Conservation (phyloP, 768 basidiomycete species). For the Tremella fuciformis region DNA sequence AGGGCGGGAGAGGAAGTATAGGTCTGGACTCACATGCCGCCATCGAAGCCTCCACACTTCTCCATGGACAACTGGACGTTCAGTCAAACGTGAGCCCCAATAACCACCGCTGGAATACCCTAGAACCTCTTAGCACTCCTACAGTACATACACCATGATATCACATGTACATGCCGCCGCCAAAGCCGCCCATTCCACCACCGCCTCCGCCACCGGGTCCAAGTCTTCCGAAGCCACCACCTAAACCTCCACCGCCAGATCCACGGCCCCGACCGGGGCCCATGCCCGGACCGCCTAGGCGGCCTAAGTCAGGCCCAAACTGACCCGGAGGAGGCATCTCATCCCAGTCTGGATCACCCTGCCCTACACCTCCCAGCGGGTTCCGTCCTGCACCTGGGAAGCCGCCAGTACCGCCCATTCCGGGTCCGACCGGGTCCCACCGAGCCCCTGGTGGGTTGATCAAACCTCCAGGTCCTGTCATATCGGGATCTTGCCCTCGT, state of each 20-base stretch:
- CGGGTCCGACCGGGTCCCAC: conserved; percentile 51
- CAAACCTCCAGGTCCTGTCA: conserved; percentile 44
- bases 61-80: no score
- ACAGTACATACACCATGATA: neutral
- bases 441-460: conserved; percentile 49
- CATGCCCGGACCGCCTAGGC: conserved; percentile 26
- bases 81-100: no score
- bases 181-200: conserved; percentile 19
- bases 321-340: conserved; percentile 50
- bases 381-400: conserved; percentile 39
- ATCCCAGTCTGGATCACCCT: conserved; percentile 43
- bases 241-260: conserved; percentile 1
- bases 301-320: conserved; percentile 47
- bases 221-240: conserved; percentile 19
- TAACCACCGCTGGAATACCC: no score
- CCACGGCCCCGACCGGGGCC: conserved; percentile 25
- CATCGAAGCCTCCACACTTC: no score
- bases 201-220: conserved; percentile 10
- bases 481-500: conserved; percentile 13
- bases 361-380: conserved; percentile 36
- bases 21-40: no score
- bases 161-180: conserved; percentile 31
- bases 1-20: no score
- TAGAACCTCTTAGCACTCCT: no score
- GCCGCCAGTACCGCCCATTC: conserved; percentile 22